Percentiles rank a stretch among this genome's conserved stretches.
These are phyloP conservation scores for Exidia glandulosa DNA, from an alignment of 768 basidiomycete genomes.

Conservation along the genomic window DNA sequence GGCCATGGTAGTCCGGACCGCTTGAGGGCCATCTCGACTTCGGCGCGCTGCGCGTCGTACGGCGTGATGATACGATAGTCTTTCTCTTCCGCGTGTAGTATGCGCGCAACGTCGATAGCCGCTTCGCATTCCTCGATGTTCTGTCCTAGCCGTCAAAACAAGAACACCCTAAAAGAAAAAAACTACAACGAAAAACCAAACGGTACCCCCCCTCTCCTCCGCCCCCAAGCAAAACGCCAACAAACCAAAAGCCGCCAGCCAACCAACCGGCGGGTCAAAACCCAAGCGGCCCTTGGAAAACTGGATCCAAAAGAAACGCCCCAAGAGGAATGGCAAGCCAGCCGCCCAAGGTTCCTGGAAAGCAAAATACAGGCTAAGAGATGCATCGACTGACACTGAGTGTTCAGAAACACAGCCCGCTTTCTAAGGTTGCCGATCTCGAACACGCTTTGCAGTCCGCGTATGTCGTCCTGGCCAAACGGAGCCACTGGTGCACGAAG, in stretches of 20 bases:
- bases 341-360: no score
- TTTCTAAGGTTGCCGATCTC: slow-evolving; percentile 51
- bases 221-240: no score
- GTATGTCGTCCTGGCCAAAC: slow-evolving; percentile 58
- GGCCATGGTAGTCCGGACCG: slow-evolving; percentile 29
- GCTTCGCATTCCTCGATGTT: slow-evolving; percentile 48
- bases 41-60: slow-evolving; percentile 60
- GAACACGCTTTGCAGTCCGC: slow-evolving; percentile 64
- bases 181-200: slow-evolving; percentile 36
- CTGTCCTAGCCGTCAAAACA: slow-evolving; percentile 23
- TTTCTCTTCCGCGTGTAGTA: slow-evolving; percentile 33
- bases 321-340: no score
- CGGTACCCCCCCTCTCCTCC: slow-evolving; percentile 31
- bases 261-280: no score
- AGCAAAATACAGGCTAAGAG: no score
- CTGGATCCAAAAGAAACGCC: no score
- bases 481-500: slow-evolving; percentile 57
- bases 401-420: slow-evolving; percentile 48
- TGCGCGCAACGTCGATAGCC: slow-evolving; percentile 44
- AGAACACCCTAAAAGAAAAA: background rate
- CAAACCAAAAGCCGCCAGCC: no score
- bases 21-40: slow-evolving; percentile 48
- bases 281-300: no score
- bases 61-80: slow-evolving; percentile 65
- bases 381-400: slow-evolving; percentile 48